Evolutionary conservation across 1,139 yeast genomes (phyloP).

Genomic region (Scheffersomyces segobiensis): DNA sequence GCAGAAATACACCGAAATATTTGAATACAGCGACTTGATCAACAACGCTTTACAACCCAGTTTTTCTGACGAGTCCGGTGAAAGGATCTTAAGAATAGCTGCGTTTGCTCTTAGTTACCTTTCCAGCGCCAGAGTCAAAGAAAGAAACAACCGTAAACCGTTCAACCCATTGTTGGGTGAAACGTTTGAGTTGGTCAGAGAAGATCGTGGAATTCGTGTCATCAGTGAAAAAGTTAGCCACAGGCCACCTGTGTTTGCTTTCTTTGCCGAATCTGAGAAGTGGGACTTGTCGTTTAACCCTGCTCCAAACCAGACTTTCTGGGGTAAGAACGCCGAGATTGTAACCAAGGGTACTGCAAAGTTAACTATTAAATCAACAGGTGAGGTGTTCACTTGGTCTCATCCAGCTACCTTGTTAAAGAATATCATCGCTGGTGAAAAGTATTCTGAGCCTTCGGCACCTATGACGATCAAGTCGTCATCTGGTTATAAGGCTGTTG

Average conservation of each 20-base stretch:
- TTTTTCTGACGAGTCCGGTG: slow-evolving; percentile 46
- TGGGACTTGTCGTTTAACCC: slow-evolving; percentile 83
- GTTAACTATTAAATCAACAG: slow-evolving; percentile 56
- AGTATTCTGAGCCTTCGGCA: slow-evolving; percentile 87
- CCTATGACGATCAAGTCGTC: slow-evolving; percentile 67
- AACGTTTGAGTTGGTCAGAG: slow-evolving; percentile 80
- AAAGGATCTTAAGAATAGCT: slow-evolving; percentile 68
- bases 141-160: slow-evolving; percentile 80
- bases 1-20: slow-evolving; percentile 74
- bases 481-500: slow-evolving; percentile 64
- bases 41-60: slow-evolving; percentile 54
- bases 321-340: slow-evolving; percentile 93
- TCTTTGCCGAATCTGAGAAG: slow-evolving; percentile 65
- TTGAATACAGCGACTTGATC: slow-evolving; percentile 73
- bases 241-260: slow-evolving; percentile 80
- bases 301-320: slow-evolving; percentile 83
- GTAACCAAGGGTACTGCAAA: slow-evolving; percentile 69
- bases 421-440: slow-evolving; percentile 91
- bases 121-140: slow-evolving; percentile 70
- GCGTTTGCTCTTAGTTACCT: slow-evolving; percentile 79
- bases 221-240: slow-evolving; percentile 80
- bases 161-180: slow-evolving; percentile 91
- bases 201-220: slow-evolving; percentile 68
- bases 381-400: slow-evolving; percentile 74
- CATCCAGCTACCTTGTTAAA: slow-evolving; percentile 84